Conservation (phyloP, 78 protist species). For the Dictyostelium brefeldianum region DNA sequence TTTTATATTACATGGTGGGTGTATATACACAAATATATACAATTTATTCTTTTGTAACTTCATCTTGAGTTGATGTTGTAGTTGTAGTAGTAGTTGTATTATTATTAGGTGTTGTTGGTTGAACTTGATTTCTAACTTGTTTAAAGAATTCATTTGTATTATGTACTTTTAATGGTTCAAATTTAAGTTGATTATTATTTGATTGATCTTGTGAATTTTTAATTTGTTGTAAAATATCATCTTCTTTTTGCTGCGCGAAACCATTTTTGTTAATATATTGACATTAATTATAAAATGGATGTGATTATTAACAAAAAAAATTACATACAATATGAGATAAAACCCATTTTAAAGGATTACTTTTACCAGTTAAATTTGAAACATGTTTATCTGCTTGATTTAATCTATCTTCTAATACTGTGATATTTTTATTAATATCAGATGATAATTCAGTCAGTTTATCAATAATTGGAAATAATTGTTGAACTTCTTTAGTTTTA, state of each 20-base stretch:
- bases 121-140: slow-evolving; percentile 42
- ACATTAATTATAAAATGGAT: not conserved
- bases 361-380: slow-evolving; percentile 42
- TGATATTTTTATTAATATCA: slow-evolving; percentile 31
- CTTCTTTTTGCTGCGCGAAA: slow-evolving; percentile 79
- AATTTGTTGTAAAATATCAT: slow-evolving; percentile 62
- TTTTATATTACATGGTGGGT: not conserved
- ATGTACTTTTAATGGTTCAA: slow-evolving; percentile 59
- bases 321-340: slow-evolving; percentile 51
- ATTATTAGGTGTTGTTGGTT: not conserved
- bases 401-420: slow-evolving; percentile 46
- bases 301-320: not conserved
- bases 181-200: slow-evolving; percentile 17
- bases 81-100: not conserved
- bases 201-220: slow-evolving; percentile 8
- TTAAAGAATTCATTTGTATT: slow-evolving; percentile 69
- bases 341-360: slow-evolving; percentile 77
- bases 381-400: slow-evolving; percentile 70
- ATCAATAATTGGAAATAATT: slow-evolving; percentile 63
- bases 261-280: not conserved
- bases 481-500: slow-evolving; percentile 49
- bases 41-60: not conserved
- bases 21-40: not conserved
- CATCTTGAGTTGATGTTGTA: not conserved
- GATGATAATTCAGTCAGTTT: not conserved